phyloP scores from a whole-genome alignment of 2,329 filamentous ascomycete genomes.

The Apiospora hydei region DNA sequence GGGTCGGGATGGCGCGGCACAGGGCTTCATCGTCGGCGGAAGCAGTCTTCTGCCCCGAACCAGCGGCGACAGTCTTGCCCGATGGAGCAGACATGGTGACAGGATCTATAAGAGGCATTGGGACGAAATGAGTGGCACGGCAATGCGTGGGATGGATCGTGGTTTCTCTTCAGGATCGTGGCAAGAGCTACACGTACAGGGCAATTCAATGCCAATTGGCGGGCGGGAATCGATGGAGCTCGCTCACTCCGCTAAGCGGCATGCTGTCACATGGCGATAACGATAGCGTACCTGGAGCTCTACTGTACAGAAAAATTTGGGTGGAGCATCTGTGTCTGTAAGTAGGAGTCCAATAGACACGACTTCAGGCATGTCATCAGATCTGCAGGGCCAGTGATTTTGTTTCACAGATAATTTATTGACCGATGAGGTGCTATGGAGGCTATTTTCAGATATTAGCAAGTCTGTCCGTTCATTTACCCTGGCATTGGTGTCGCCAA shows the following conservation, averaged over 20 bases:
- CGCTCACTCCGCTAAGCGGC: background rate
- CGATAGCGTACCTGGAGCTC: conserved; percentile 16
- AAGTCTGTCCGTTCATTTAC: too few relatives aligned
- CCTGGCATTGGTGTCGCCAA: background rate
- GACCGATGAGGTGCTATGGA: background rate
- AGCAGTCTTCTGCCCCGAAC: conserved; percentile 40
- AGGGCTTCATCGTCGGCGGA: conserved; percentile 36
- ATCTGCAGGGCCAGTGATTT: background rate
- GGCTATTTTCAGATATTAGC: background rate
- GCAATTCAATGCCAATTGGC: background rate
- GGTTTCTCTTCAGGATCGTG: background rate
- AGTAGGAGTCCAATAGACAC: background rate
- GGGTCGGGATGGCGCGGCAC: conserved; percentile 43
- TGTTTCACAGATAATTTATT: background rate
- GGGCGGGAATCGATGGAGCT: conserved; percentile 14
- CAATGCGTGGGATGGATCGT: conserved; percentile 14
- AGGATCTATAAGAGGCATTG: conserved; percentile 45
- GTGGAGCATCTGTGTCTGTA: background rate
- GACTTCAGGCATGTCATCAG: background rate
- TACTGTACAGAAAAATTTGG: background rate
- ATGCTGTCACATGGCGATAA: conserved; percentile 25
- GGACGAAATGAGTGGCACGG: conserved; percentile 22
- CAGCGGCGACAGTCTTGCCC: conserved; percentile 32
- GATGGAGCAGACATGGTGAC: conserved; percentile 49
- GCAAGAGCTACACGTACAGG: conserved; percentile 7